Evolutionary conservation across 805 yeast genomes (phyloP), one percentile per base, ranked within the genome.

Genomic region (Ogataea henricii): DNA sequence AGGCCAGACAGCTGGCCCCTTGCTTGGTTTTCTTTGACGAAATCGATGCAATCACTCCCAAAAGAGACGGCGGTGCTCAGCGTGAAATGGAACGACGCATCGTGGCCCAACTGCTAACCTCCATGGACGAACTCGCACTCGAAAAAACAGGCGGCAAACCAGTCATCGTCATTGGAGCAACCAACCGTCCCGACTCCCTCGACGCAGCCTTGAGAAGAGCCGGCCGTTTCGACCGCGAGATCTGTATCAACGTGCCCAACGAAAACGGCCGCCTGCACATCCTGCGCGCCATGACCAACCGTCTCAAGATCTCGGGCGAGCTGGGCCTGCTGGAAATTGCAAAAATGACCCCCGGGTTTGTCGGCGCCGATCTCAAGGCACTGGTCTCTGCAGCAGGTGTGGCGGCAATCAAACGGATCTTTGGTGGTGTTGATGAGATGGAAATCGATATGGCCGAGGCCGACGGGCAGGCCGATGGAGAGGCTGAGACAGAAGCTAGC

Each of bases 41-140:
- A 66, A 94, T 94, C 57, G 99, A 94, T 68, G 97, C 99, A 10
- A 91, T 94, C 45, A 94, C 99, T 0, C 99, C 99, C 0, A 94
- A 94, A 64, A 80, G 99, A 69, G 99, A 94, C 65, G 96, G 96
- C 22, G 96, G 96, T 32, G 98, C 97, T 2, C 97, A 90, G 66
- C 76, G 99, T 58, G 99, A 94, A 69, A 94, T 94, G 98, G 99
- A 94, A 65, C 79, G 94, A 56, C 77, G 99, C 64, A 92, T 94
- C 25, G 99, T 94, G 1, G 98, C 98, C 0, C 99, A 94, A 64
- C 73, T 94, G 52, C 73, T 94, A 36, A 94, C 99, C 0, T 85
- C 96, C 23, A 91, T 94, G 87, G 99, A 94, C 68, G 97, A 90
- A 61, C 69, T 94, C 33, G 78, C 96, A 1, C 69, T 92, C 51